Percentiles rank a stretch among this genome's conserved stretches.
Evolutionary conservation across 2,329 filamentous ascomycete species (phyloP).

Genomic region (Aspergillus proliferans): DNA sequence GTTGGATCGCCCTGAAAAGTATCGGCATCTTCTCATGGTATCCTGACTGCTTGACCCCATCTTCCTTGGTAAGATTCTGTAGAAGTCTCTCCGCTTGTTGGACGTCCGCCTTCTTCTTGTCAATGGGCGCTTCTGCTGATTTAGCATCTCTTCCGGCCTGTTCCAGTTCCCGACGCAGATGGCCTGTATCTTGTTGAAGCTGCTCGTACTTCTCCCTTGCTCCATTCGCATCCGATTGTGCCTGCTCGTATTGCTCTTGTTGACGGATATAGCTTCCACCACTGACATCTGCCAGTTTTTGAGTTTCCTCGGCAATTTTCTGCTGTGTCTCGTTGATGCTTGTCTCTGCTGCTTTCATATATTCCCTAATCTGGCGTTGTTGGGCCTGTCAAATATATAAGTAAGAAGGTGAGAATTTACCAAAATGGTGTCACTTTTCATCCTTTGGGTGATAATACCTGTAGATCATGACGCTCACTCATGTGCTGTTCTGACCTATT

Average conservation of each 20-base stretch:
- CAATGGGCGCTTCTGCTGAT: slow-evolving; percentile 17
- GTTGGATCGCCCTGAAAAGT: slow-evolving; percentile 62
- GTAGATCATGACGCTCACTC: slow-evolving; percentile 49
- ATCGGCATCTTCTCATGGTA: slow-evolving; percentile 59
- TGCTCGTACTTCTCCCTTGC: slow-evolving; percentile 39
- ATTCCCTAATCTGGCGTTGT: slow-evolving; percentile 59
- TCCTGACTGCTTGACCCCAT: slow-evolving; percentile 55
- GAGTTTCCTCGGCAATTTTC: slow-evolving; percentile 44
- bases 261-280: slow-evolving; percentile 64
- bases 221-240: slow-evolving; percentile 46
- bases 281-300: slow-evolving; percentile 59
- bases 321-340: slow-evolving; percentile 37
- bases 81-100: slow-evolving; percentile 48
- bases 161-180: slow-evolving; percentile 31
- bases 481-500: slow-evolving; percentile 50
- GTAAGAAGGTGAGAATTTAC: slow-evolving; percentile 2
- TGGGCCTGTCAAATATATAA: slow-evolving; percentile 47
- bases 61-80: slow-evolving; percentile 49
- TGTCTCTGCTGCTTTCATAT: slow-evolving; percentile 49
- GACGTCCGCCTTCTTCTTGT: slow-evolving; percentile 51
- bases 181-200: slow-evolving; percentile 32
- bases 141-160: slow-evolving; percentile 28
- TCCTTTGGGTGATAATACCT: slow-evolving; percentile 25
- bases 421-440: neutral
- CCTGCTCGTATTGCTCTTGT: slow-evolving; percentile 53